Percentiles rank a stretch among this genome's conserved stretches.
These are phyloP conservation scores for Pochonia chlamydosporia DNA, from an alignment of 2,329 filamentous ascomycete genomes.

Conservation along the genomic window DNA sequence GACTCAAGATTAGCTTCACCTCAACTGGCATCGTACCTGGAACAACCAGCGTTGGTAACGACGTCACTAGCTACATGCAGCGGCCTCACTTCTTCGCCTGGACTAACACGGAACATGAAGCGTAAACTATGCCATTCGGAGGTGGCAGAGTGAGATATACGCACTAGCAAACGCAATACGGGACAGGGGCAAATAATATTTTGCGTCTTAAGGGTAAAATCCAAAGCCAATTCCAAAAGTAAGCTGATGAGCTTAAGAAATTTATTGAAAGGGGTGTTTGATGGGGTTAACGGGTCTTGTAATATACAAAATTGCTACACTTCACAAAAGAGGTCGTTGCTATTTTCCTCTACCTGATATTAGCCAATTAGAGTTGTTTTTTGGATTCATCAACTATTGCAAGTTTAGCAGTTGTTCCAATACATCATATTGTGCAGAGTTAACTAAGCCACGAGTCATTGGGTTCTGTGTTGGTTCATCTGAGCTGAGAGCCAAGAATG, in stretches of 20 bases:
- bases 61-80: neutral
- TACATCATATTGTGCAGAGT: too few species aligned
- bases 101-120: neutral
- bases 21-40: neutral
- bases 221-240: neutral
- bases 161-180: neutral
- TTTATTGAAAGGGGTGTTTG: neutral
- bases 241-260: neutral
- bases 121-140: neutral
- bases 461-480: too few species aligned
- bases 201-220: neutral
- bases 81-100: neutral
- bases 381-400: too few species aligned
- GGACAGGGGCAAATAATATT: neutral
- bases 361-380: too few species aligned
- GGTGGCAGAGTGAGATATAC: neutral
- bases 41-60: neutral
- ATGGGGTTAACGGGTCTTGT: neutral
- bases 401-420: too few species aligned
- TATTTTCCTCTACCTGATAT: too few species aligned
- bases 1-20: neutral
- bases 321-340: too few species aligned
- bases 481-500: too few species aligned
- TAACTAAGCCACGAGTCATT: too few species aligned
- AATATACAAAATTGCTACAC: neutral